Evolutionary conservation across 345 rosid species (phyloP), one percentile per base, ranked within the genome.

Genomic region (Hibiscus tridactylites): DNA sequence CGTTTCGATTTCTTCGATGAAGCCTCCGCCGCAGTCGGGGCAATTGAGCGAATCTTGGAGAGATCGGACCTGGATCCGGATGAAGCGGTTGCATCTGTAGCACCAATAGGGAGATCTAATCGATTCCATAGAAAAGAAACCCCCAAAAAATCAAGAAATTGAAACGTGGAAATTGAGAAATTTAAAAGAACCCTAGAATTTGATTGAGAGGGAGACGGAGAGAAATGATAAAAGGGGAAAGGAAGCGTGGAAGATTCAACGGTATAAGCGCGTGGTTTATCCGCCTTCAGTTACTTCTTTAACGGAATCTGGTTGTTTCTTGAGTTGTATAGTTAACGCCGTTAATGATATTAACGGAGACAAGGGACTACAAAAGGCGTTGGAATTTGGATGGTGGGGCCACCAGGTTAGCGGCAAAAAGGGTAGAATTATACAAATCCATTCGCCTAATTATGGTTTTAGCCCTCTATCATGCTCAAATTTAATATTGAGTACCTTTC

Each of bases 31-130:
- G 65, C 91, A 86, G 29, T 78, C 83, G 35, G 91, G 83, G 76
- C 90, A 88, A 28, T n/a, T 64, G 58, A 85, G 12, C 5, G 80
- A 49, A 53, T 83, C 81, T 37, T 76, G 82, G 6, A 71, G 9
- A 15, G 77, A 29, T 58, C 70, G 65, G 29, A 50, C 56, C 19
- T 19, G 56, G 56, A 80, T 19, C 74, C 76, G 61, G 62, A 76
- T 71, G 64, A 80, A 72, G 8, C 79, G 80, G 63, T 77, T 82
- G 79, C 93, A 88, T 66, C 88, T 78, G 77, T 88, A 78, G 52
- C 90, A 88, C 93, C 93, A 88, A 72, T 75, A 85, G 8, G 89
- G 81, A 3, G 80, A 80, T 71, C 79, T 76, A 16, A 39, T 62
- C 19, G 87, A 75, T 56, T 77, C 79, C 86, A 83, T 83, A 44